These are phyloP conservation scores for Jamesozyma gamospora DNA, from an alignment of 805 yeast species.

Conservation along the genomic window DNA sequence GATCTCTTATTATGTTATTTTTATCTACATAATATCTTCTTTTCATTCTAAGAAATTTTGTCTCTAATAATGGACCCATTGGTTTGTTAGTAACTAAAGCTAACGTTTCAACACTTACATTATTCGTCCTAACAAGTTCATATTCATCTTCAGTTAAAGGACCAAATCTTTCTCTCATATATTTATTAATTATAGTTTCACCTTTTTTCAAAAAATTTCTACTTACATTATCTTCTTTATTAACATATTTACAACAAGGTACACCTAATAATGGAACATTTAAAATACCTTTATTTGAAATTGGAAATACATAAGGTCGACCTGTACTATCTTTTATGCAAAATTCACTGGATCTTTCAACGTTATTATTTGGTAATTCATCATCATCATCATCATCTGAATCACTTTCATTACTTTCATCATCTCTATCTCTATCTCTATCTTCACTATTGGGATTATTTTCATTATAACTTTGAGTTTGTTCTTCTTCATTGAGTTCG, in stretches of 20 bases:
- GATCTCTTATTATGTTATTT: conserved; percentile 17
- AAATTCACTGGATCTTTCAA: not conserved
- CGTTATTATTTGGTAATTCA: not conserved
- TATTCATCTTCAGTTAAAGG: conserved; percentile 21
- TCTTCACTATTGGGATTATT: too few relatives aligned
- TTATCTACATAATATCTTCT: conserved; percentile 18
- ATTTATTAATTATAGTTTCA: conserved; percentile 14
- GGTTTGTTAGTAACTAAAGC: conserved; percentile 1
- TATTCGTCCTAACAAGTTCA: conserved; percentile 16
- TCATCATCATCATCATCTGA: not conserved
- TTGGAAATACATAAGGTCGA: not conserved
- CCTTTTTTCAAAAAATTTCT: conserved; percentile 16
- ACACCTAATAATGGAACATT: conserved; percentile 13
- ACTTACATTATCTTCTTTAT: conserved; percentile 8
- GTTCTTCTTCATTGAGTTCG: too few relatives aligned
- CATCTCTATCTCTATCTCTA: not conserved
- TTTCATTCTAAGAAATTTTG: conserved; percentile 14
- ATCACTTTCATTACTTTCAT: not conserved
- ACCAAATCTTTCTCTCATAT: conserved; percentile 17
- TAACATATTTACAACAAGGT: conserved; percentile 8
- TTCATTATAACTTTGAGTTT: too few relatives aligned
- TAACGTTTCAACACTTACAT: conserved; percentile 15
- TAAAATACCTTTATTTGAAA: conserved; percentile 1
- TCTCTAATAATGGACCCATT: conserved; percentile 6
- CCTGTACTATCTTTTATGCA: not conserved